Evolutionary conservation across 2,329 filamentous ascomycete genomes (phyloP).

Genomic region (Chaetomium sp.): DNA sequence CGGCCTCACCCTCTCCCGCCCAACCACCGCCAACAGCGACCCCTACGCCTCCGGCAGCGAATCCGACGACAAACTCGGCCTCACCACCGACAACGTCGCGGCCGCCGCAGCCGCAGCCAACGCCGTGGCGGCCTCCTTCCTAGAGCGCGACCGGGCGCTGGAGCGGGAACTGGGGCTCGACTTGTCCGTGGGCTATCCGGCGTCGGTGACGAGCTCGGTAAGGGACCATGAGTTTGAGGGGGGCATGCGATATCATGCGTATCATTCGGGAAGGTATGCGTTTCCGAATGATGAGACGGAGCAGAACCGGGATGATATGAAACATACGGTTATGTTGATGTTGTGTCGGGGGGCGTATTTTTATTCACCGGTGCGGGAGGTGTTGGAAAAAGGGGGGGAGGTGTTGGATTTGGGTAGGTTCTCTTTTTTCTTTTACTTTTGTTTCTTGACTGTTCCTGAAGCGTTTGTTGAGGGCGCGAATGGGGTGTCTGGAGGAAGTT

Average conservation of each 20-base stretch:
- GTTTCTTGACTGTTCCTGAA: not conserved
- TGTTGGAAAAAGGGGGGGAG: slow-evolving; percentile 34
- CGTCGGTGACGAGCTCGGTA: slow-evolving; percentile 26
- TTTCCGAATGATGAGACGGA: slow-evolving; percentile 37
- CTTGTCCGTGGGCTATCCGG: slow-evolving; percentile 22
- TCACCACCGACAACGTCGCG: not conserved
- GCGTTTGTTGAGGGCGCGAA: not conserved
- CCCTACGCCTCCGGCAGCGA: not conserved
- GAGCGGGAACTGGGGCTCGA: not conserved
- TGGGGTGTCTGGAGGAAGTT: not conserved
- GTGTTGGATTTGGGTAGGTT: slow-evolving; percentile 43
- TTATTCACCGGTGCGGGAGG: slow-evolving; percentile 37
- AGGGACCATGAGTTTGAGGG: slow-evolving; percentile 29
- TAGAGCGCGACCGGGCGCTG: too few relatives aligned
- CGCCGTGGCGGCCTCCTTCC: too few relatives aligned
- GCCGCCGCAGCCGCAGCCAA: too few relatives aligned
- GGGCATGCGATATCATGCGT: slow-evolving; percentile 33
- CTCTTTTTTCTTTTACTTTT: slow-evolving; percentile 4
- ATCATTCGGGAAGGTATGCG: slow-evolving; percentile 30
- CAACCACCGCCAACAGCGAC: not conserved
- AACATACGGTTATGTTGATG: slow-evolving; percentile 33
- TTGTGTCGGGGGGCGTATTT: slow-evolving; percentile 35
- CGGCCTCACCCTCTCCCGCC: not conserved
- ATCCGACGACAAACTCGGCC: not conserved
- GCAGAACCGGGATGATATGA: slow-evolving; percentile 37